A percentile compares a stretch with the other conserved stretches of the same genome.
Conservation (phyloP, 306 rosid species). For the Cucumis melo region DNA sequence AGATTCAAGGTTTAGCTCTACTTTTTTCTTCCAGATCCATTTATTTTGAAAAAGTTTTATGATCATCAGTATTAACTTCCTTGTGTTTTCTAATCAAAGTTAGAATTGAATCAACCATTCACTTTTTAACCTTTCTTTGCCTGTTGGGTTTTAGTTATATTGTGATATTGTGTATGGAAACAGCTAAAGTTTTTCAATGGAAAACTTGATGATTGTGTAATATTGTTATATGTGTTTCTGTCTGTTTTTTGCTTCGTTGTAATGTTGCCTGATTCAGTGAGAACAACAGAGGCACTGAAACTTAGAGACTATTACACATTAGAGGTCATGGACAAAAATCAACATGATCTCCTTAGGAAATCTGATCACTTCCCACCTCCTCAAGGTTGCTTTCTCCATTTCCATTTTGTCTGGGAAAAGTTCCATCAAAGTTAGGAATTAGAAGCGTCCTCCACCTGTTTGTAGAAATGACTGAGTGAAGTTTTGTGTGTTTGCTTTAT, state of each 20-base stretch:
- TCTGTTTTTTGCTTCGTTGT: not conserved
- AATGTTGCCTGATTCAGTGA: not conserved
- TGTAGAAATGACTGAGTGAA: not conserved
- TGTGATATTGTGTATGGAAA: not conserved
- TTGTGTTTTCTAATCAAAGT: no score
- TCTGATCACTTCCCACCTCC: constrained; percentile 47
- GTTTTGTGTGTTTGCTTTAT: not conserved
- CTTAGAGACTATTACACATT: not conserved
- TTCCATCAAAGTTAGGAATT: not conserved
- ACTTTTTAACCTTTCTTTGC: not conserved
- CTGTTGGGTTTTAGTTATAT: not conserved
- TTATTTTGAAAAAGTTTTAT: no score
- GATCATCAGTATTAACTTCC: no score
- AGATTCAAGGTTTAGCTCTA: no score
- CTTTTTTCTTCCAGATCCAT: no score
- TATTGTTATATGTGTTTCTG: not conserved
- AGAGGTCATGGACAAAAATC: constrained; percentile 45
- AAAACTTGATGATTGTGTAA: not conserved
- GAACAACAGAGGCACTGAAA: no score
- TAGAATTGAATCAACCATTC: not conserved
- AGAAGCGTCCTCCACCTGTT: not conserved
- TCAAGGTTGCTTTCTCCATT: no score
- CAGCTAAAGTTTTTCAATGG: not conserved
- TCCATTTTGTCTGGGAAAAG: not conserved
- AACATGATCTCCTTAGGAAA: constrained; percentile 37